Percentiles rank a stretch among this genome's conserved stretches.
phyloP scores from a whole-genome alignment of 164 flowering plant genomes.

The Vitis vinifera region DNA sequence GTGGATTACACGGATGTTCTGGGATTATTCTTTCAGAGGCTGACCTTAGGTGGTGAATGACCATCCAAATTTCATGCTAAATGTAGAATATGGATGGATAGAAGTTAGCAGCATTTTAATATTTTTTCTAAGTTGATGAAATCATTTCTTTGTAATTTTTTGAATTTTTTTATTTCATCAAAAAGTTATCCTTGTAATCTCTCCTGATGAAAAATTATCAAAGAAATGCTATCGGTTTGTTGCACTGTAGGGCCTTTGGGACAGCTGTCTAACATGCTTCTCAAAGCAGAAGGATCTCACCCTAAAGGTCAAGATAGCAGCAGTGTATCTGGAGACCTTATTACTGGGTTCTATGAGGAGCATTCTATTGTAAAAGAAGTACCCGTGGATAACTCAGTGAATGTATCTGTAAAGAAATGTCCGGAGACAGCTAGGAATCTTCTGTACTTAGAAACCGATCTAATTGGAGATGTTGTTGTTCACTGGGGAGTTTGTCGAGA shows the following conservation, averaged over 20 bases:
- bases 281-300: slow-evolving; percentile 39
- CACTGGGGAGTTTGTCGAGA: slow-evolving; percentile 95
- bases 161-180: too few relatives aligned
- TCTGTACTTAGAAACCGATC: slow-evolving; percentile 72
- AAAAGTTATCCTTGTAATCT: too few relatives aligned
- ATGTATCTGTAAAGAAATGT: slow-evolving; percentile 58
- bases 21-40: too few relatives aligned
- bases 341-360: slow-evolving; percentile 80
- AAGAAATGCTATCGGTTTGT: slow-evolving; percentile 9
- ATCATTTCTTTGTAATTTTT: too few relatives aligned
- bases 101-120: background rate
- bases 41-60: background rate
- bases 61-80: background rate
- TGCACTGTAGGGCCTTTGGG: slow-evolving; percentile 53
- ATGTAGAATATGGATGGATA: background rate
- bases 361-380: slow-evolving; percentile 54
- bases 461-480: slow-evolving; percentile 75
- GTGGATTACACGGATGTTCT: too few relatives aligned
- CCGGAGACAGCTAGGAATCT: slow-evolving; percentile 51
- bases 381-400: slow-evolving; percentile 39
- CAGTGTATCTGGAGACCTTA: slow-evolving; percentile 28
- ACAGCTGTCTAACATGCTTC: slow-evolving; percentile 48
- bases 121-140: too few relatives aligned
- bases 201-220: slow-evolving; percentile 7
- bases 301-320: slow-evolving; percentile 29